Evolutionary conservation across 768 basidiomycete genomes (phyloP), one percentile per base, ranked within the genome.

Genomic region (Xanthoconium purpureum): DNA sequence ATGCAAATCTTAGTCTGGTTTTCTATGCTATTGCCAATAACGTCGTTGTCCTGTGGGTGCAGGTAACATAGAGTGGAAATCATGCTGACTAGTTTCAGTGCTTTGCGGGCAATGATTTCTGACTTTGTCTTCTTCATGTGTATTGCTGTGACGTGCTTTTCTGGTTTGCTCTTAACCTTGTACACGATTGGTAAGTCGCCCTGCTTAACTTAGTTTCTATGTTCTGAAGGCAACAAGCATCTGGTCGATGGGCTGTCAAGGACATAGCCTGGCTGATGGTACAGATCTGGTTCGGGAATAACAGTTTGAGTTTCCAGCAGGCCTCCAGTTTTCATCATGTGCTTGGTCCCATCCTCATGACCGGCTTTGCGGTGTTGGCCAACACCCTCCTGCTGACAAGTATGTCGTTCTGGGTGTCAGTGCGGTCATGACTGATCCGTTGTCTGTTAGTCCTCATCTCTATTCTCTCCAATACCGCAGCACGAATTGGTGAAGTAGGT

Each of bases 391-490:
- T 94, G 33, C 66, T 93, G 56, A 93, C 91, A 5, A 94, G 90
- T 90, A 58, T 61, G 87, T 74, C 15, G 6, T 30, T 30, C 39
- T 45, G 40, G 11, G 6, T 51, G 37, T 49, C 38, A 35, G 36
- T 18, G n/a, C 49, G 47, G n/a, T 59, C 28, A 20, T 45, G 47
- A 50, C 36, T 59, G 29, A 63, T 28, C 3, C 10, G 14, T 47
- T 18, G 8, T 7, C 3, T 12, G 5, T 20, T 2, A 52, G 76
- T 95, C 66, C 78, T 96, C 45, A 94, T 96, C 57, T 94, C 91
- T 9, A 91, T 95, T 46, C 73, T 97, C 33, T 94, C 93, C 6
- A 94, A 94, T 67, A 94, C 92, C 0, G 93, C 92, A 56, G 89
- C 90, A 3, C 77, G 81, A 48, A 94, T 82, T 56, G 88, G 87